These are phyloP conservation scores for Suhomyces prunicola DNA, from an alignment of 805 yeast species.

Conservation along the genomic window DNA sequence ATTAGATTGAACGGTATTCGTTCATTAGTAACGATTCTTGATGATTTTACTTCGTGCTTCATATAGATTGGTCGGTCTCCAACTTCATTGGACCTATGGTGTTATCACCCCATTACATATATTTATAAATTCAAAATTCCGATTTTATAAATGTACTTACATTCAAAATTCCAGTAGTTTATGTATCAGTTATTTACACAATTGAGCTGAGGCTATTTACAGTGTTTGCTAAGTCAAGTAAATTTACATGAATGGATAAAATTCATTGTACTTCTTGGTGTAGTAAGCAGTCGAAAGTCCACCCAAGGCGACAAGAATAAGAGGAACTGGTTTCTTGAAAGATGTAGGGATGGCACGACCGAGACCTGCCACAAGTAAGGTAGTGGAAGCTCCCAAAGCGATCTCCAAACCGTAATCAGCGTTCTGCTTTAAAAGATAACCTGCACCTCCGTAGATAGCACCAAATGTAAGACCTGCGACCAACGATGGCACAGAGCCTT, in stretches of 20 bases:
- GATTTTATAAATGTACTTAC: neutral
- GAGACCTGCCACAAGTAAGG: conserved; percentile 69
- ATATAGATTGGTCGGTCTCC: neutral
- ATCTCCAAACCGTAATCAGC: conserved; percentile 78
- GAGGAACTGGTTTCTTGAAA: conserved; percentile 74
- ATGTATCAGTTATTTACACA: neutral
- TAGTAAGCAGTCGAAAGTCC: conserved; percentile 64
- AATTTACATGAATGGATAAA: conserved; percentile 40
- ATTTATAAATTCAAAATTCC: neutral
- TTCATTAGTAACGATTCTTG: neutral
- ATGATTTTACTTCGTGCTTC: conserved; percentile 2
- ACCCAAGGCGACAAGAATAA: conserved; percentile 62
- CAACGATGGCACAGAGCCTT: conserved; percentile 75
- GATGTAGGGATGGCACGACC: conserved; percentile 59
- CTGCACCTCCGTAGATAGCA: conserved; percentile 61
- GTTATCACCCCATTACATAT: neutral
- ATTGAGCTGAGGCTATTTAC: neutral
- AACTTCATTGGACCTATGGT: neutral
- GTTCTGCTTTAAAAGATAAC: conserved; percentile 69
- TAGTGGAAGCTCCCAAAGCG: conserved; percentile 68
- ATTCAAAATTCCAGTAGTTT: neutral
- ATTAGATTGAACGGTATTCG: conserved; percentile 16
- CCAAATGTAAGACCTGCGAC: conserved; percentile 69
- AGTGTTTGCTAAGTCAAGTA: neutral
- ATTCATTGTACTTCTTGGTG: conserved; percentile 70